Base-by-base conservation (phyloP, 1,139 yeast species). In the Suzukiozyma palmioleophila region DNA sequence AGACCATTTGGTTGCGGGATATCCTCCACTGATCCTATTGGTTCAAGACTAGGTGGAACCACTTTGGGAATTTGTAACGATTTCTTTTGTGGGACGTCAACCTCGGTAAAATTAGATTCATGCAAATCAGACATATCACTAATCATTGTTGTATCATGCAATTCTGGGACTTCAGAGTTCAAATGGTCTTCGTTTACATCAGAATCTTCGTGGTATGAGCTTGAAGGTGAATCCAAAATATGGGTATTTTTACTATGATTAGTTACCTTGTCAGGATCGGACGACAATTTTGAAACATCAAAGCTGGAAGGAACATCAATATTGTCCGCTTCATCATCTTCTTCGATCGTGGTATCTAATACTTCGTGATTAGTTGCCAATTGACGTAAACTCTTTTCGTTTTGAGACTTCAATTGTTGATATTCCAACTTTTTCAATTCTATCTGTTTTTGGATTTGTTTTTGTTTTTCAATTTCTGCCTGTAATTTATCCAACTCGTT, bases 351-450 rank as follows among this genome's bases (percentile, higher is more conserved):
- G n/a, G 36, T 31, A 26, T 36, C 30, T 16, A 24, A 15, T n/a
- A 32, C 21, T 8, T 32, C 32, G 9, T 36, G 32, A 22, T 15
- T 22, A n/a, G 21, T 12, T 9, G 26, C 10, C 37, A 52, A 41
- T 29, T 51, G 46, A 9, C 36, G 40, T 18, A 59, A 48, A 35
- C 47, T 42, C 33, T 45, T 41, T 41, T 60, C 65, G 28, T 53
- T 52, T 22, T 50, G 50, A 29, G 55, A 43, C 40, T 55, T 60
- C 43, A 64, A 54, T 26, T 53, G 48, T 43, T 65, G 67, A 44
- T 57, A 65, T 40, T 66, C 66, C 27, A 45, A 40, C n/a, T 60
- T 55, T 44, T 64, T 63, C 21, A 45, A 36, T 40, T 62, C 67
- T 34, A 66, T 52, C 35, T 63, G 59, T 28, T 49, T 50, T 9